A percentile compares a stretch with the other conserved stretches of the same genome.
phyloP scores from a whole-genome alignment of 176 grass and related monocot species.

The Carex kokanica region DNA sequence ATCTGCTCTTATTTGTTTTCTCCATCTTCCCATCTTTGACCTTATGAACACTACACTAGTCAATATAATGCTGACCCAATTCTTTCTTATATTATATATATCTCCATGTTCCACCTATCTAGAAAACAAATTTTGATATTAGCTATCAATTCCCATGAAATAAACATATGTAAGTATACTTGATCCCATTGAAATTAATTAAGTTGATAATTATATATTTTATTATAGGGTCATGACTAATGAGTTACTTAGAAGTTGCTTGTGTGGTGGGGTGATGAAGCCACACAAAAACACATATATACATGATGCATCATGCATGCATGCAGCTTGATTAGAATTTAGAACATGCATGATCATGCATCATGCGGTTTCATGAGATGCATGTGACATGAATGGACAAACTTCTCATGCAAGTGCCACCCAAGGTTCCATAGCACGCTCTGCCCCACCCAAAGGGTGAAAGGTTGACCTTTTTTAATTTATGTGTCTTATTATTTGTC shows the following conservation, averaged over 20 bases:
- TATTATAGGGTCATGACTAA: too few relatives aligned
- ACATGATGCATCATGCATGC: constrained; percentile 12
- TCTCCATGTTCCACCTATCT: neutral
- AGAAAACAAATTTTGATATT: neutral
- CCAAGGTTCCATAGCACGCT: constrained; percentile 14
- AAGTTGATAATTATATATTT: too few relatives aligned
- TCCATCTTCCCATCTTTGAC: neutral
- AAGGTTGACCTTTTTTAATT: constrained; percentile 16
- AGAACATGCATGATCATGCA: neutral
- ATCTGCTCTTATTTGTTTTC: neutral
- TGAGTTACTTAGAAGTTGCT: neutral
- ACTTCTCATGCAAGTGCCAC: constrained; percentile 25
- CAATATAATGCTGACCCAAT: neutral
- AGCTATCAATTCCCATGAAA: neutral
- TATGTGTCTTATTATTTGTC: constrained; percentile 17
- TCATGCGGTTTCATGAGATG: constrained; percentile 9
- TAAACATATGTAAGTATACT: too few relatives aligned
- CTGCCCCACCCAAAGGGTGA: constrained; percentile 6
- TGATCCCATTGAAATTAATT: too few relatives aligned
- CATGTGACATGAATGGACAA: constrained; percentile 34
- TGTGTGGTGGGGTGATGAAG: neutral
- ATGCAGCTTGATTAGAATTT: neutral
- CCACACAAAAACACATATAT: neutral
- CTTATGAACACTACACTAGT: neutral
- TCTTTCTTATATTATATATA: neutral